Evolutionary conservation across 768 basidiomycete genomes (phyloP).

Genomic region (Sarcodon sp.): DNA sequence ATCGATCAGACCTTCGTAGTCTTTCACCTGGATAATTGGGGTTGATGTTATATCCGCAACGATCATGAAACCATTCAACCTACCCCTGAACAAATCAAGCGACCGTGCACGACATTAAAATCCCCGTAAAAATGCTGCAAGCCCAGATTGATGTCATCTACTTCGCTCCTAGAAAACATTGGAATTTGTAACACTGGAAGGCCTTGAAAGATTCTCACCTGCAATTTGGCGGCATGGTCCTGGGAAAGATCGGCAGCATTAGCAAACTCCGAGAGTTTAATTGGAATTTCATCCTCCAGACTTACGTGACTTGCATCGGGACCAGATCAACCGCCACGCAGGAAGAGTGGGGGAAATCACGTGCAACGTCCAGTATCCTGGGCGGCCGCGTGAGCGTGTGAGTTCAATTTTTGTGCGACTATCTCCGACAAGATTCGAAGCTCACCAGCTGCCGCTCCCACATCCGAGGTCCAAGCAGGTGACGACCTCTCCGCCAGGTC

Average conservation of each 20-base stretch:
- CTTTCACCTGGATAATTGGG: conserved; percentile 33
- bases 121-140: conserved; percentile 71
- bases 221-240: conserved; percentile 57
- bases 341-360: conserved; percentile 55
- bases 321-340: conserved; percentile 71
- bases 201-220: conserved; percentile 26
- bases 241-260: conserved; percentile 12
- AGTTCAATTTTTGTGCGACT: conserved; percentile 1
- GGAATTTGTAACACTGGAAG: background rate
- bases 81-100: conserved; percentile 63
- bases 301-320: conserved; percentile 65
- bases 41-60: conserved; percentile 4
- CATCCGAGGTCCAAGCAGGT: conserved; percentile 66
- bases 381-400: background rate
- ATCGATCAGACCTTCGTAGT: conserved; percentile 51
- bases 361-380: conserved; percentile 69
- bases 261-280: conserved; percentile 5
- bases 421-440: conserved; percentile 2
- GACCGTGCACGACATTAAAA: conserved; percentile 66
- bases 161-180: conserved; percentile 44
- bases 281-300: conserved; percentile 6
- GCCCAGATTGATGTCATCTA: conserved; percentile 78
- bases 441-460: conserved; percentile 67
- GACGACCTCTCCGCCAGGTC: conserved; percentile 40
- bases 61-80: conserved; percentile 14